Evolutionary conservation across 2,329 filamentous ascomycete species (phyloP).

Genomic region (Penicillium sp.): DNA sequence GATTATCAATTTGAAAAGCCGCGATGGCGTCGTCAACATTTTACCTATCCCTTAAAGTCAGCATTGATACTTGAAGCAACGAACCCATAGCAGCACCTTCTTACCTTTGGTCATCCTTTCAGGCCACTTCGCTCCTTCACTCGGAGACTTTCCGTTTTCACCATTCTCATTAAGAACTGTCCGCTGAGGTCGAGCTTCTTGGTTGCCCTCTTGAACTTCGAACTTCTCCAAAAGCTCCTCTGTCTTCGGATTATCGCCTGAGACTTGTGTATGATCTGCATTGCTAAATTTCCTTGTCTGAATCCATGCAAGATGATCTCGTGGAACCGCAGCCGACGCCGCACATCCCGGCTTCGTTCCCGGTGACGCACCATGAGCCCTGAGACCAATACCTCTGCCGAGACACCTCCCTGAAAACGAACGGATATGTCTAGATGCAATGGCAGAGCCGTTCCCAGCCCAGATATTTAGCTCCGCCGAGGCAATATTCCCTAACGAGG

Average conservation of each 20-base stretch:
- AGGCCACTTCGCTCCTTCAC: constrained; percentile 21
- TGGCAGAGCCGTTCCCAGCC: not conserved
- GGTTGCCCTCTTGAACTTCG: constrained; percentile 36
- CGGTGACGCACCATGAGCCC: not conserved
- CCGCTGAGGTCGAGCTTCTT: constrained; percentile 25
- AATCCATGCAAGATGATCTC: not conserved
- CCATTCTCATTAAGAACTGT: constrained; percentile 28
- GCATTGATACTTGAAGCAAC: not conserved
- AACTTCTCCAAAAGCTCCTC: constrained; percentile 38
- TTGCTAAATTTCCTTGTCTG: constrained; percentile 17
- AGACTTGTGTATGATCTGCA: constrained; percentile 17
- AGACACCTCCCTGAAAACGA: not conserved
- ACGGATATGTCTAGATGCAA: not conserved
- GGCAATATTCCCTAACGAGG: constrained; percentile 1
- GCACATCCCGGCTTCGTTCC: not conserved
- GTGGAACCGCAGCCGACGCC: not conserved
- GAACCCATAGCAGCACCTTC: not conserved
- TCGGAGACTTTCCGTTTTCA: constrained; percentile 16
- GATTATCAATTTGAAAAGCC: constrained; percentile 76
- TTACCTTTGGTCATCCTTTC: constrained; percentile 62
- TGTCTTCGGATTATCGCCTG: constrained; percentile 31
- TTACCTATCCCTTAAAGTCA: constrained; percentile 55
- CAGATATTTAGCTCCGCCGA: not conserved
- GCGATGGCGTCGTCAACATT: constrained; percentile 74
- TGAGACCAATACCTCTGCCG: not conserved